Evolutionary conservation across 1,139 yeast genomes (phyloP).

Genomic region (Magnusiomyces fungicola): DNA sequence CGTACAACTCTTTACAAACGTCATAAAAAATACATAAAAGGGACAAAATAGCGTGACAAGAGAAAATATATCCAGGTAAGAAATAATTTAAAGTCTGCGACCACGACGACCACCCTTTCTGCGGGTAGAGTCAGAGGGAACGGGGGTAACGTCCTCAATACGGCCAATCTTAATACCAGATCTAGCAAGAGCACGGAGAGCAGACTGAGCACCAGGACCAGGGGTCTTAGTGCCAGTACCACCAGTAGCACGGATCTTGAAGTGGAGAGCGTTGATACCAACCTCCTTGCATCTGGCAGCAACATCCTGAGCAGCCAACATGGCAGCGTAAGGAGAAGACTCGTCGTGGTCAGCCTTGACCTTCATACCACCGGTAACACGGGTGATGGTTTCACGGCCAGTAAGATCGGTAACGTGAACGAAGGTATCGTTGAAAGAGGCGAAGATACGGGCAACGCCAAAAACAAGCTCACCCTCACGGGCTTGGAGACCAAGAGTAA

Average conservation of each 20-base stretch:
- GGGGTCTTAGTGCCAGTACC: conserved; percentile 99
- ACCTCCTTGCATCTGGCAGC: conserved; percentile 99
- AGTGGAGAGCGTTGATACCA: conserved; percentile 99
- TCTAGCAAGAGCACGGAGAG: conserved; percentile 99
- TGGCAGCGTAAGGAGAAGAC: conserved; percentile 99
- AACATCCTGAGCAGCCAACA: conserved; percentile 99
- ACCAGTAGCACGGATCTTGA: conserved; percentile 99
- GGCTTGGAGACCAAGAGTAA: conserved; percentile 75
- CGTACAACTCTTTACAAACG: conserved; percentile 1
- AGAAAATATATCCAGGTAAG: background rate
- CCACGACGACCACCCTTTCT: conserved; percentile 99
- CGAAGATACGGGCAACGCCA: conserved; percentile 99
- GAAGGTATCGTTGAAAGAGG: conserved; percentile 99
- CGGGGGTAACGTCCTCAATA: conserved; percentile 99
- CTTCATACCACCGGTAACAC: conserved; percentile 99
- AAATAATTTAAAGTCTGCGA: conserved; percentile 83
- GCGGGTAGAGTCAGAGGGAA: conserved; percentile 99
- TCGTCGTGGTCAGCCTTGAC: conserved; percentile 99
- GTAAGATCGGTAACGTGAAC: conserved; percentile 99
- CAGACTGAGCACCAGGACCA: conserved; percentile 99
- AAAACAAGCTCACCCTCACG: conserved; percentile 97
- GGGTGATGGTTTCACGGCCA: conserved; percentile 99
- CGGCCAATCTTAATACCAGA: conserved; percentile 99
- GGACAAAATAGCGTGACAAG: conserved; percentile 4
- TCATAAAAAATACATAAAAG: conserved; percentile 5